phyloP scores from a whole-genome alignment of 2,329 filamentous ascomycete genomes.

The Penicillium sp. region DNA sequence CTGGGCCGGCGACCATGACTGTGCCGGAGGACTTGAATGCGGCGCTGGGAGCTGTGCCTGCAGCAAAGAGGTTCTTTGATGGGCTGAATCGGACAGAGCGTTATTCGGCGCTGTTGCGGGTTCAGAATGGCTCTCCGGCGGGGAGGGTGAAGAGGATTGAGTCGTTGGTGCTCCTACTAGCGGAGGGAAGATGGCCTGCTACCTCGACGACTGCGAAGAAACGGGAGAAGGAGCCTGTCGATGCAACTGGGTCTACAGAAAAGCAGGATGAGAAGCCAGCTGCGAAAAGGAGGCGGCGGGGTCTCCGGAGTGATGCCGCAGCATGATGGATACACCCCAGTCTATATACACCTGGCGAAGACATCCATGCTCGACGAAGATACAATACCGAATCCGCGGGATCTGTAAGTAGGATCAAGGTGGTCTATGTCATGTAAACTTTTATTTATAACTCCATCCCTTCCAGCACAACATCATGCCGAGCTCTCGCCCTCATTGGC shows the following conservation, averaged over 20 bases:
- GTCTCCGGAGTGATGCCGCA: too few species aligned
- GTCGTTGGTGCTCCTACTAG: slow-evolving; percentile 44
- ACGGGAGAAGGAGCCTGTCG: not conserved
- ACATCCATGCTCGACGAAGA: too few species aligned
- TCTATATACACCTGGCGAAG: too few species aligned
- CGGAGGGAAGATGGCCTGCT: slow-evolving; percentile 16
- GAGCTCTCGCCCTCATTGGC: slow-evolving; percentile 25
- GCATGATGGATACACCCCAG: too few species aligned
- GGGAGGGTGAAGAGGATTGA: slow-evolving; percentile 41
- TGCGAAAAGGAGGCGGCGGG: too few species aligned
- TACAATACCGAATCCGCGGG: too few species aligned
- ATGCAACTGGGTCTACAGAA: too few species aligned
- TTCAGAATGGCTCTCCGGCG: slow-evolving; percentile 39
- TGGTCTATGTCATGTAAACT: slow-evolving; percentile 2
- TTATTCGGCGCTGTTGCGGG: slow-evolving; percentile 48
- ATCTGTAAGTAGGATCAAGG: too few species aligned
- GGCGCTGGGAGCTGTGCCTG: slow-evolving; percentile 40
- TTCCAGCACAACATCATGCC: slow-evolving; percentile 15
- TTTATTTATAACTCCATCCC: slow-evolving; percentile 13
- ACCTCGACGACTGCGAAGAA: not conserved
- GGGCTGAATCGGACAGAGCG: slow-evolving; percentile 46
- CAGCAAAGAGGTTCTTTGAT: slow-evolving; percentile 29
- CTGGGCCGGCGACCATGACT: slow-evolving; percentile 47
- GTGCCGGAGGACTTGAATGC: slow-evolving; percentile 51
- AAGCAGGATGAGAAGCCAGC: too few species aligned